These are phyloP conservation scores for Pythium folliculosum DNA, from an alignment of 352 stramenopile species.

Conservation along the genomic window DNA sequence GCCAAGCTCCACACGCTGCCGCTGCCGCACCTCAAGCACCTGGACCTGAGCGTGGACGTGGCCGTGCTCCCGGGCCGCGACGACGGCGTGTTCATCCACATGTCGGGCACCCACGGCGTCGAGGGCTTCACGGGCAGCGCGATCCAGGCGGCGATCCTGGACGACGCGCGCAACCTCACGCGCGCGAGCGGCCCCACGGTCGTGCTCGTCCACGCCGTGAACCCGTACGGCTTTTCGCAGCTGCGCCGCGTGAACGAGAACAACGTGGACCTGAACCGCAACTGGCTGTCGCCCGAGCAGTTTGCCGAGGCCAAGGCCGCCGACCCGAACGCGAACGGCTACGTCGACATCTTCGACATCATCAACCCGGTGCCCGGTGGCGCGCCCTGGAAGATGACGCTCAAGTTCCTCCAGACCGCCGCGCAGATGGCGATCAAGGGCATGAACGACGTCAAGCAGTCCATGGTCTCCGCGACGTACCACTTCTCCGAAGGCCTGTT, in stretches of 20 bases:
- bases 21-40: constrained; percentile 36
- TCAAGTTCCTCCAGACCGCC: constrained; percentile 31
- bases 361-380: constrained; percentile 54
- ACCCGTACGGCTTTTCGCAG: constrained; percentile 90
- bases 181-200: constrained; percentile 54
- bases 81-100: constrained; percentile 63
- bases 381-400: constrained; percentile 16
- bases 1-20: constrained; percentile 52
- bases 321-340: constrained; percentile 81
- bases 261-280: constrained; percentile 95
- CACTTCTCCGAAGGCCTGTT: constrained; percentile 73
- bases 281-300: constrained; percentile 68
- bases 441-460: constrained; percentile 69
- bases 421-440: constrained; percentile 42
- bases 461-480: constrained; percentile 91
- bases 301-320: constrained; percentile 46
- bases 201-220: constrained; percentile 92
- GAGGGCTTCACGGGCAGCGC: constrained; percentile 83
- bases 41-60: constrained; percentile 74
- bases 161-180: constrained; percentile 27
- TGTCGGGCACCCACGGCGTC: constrained; percentile 83
- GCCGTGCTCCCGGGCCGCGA: constrained; percentile 49
- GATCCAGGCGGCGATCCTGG: constrained; percentile 67
- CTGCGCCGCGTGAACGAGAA: constrained; percentile 92
- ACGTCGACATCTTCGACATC: constrained; percentile 71